Percentiles rank a stretch among this genome's conserved stretches.
Conservation (phyloP, 768 basidiomycete genomes). For the Austroboletus festivus region DNA sequence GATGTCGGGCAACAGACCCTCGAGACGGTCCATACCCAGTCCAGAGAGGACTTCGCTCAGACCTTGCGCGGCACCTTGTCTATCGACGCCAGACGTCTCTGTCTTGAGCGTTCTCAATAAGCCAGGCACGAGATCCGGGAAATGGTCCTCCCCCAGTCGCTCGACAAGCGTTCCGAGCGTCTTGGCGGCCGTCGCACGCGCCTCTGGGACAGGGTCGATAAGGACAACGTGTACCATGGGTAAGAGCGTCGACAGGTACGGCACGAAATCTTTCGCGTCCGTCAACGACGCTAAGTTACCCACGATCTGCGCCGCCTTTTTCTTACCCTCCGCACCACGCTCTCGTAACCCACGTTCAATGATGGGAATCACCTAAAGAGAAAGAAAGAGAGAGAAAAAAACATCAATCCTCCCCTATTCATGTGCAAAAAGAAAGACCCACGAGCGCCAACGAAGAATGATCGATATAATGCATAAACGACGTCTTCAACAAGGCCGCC, state of each 20-base stretch:
- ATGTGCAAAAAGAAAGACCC: conserved; percentile 18
- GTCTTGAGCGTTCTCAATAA: conserved; percentile 85
- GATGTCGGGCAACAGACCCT: conserved; percentile 91
- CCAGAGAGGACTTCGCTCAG: conserved; percentile 93
- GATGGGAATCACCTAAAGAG: conserved; percentile 88
- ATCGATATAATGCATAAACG: conserved; percentile 98
- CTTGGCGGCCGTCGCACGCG: conserved; percentile 95
- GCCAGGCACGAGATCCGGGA: conserved; percentile 93
- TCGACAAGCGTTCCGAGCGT: conserved; percentile 96
- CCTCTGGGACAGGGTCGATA: conserved; percentile 96
- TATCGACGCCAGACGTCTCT: conserved; percentile 91
- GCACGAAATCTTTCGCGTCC: conserved; percentile 89
- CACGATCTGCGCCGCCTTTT: conserved; percentile 93
- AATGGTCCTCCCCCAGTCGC: conserved; percentile 88
- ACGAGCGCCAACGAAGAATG: conserved; percentile 93
- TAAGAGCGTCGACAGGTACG: conserved; percentile 84
- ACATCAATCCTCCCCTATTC: background rate
- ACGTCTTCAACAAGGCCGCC: conserved; percentile 83
- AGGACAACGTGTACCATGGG: conserved; percentile 91
- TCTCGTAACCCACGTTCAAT: conserved; percentile 90
- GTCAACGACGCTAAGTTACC: conserved; percentile 94
- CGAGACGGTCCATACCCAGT: conserved; percentile 95
- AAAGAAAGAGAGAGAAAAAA: too few species aligned
- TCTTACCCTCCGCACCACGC: conserved; percentile 90
- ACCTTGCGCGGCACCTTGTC: conserved; percentile 97